Percentiles rank a stretch among this genome's conserved stretches.
Evolutionary conservation across 148 eudicot species (phyloP).

Genomic region (Rhododendron williamsianum): DNA sequence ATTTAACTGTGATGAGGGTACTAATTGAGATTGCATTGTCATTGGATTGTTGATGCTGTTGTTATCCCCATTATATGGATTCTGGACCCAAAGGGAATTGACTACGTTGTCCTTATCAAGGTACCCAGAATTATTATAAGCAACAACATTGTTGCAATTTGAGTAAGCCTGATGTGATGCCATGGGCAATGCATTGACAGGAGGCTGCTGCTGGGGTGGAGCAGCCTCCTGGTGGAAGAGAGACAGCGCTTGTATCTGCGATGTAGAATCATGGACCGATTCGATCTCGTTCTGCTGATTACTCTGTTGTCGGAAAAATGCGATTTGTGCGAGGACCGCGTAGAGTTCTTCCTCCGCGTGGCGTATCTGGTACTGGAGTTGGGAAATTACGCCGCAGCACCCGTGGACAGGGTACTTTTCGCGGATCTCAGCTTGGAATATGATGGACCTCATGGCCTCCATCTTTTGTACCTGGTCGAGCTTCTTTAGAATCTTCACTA

Average conservation of each 20-base stretch:
- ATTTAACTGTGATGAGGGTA: constrained; percentile 15
- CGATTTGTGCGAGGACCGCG: constrained; percentile 36
- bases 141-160: constrained; percentile 27
- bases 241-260: constrained; percentile 38
- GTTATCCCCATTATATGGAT: constrained; percentile 18
- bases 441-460: constrained; percentile 79
- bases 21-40: constrained; percentile 36
- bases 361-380: constrained; percentile 24
- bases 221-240: constrained; percentile 20
- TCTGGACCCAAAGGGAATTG: constrained; percentile 44
- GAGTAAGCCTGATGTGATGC: constrained; percentile 39
- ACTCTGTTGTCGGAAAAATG: constrained; percentile 36
- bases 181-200: constrained; percentile 19
- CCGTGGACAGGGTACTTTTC: constrained; percentile 59
- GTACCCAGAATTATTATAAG: constrained; percentile 18
- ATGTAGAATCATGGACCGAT: constrained; percentile 20
- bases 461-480: constrained; percentile 32
- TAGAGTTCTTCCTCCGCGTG: constrained; percentile 45
- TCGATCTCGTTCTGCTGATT: constrained; percentile 24
- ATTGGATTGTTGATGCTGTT: constrained; percentile 17
- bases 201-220: constrained; percentile 2
- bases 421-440: constrained; percentile 54
- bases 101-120: constrained; percentile 43
- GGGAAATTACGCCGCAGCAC: constrained; percentile 38
- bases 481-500: constrained; percentile 41